Conservation (phyloP, 2,329 filamentous ascomycete genomes). For the Davidsoniella neocaledoniae region DNA sequence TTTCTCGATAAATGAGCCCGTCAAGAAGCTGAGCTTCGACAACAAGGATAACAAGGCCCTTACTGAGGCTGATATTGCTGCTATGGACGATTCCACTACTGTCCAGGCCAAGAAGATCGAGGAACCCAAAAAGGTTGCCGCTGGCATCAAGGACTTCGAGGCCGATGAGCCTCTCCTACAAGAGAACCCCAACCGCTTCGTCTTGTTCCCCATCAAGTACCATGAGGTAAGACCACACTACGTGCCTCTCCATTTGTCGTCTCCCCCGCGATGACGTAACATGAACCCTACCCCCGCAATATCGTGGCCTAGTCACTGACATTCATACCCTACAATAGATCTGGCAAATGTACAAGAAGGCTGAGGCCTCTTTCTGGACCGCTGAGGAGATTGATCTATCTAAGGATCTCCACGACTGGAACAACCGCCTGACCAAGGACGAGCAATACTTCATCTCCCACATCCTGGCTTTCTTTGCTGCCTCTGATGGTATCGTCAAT, state of each 20-base stretch:
- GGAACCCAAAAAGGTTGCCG: conserved; percentile 27
- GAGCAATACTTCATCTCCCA: conserved; percentile 98
- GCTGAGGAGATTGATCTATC: conserved; percentile 98
- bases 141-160: conserved; percentile 50
- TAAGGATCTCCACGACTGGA: conserved; percentile 98
- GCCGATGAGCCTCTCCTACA: conserved; percentile 77
- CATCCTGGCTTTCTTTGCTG: conserved; percentile 97
- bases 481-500: conserved; percentile 97
- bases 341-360: conserved; percentile 99
- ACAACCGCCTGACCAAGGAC: conserved; percentile 90
- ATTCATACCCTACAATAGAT: conserved; percentile 38
- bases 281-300: background rate
- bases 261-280: background rate
- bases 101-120: conserved; percentile 27
- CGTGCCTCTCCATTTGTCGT: background rate
- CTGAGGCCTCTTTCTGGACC: conserved; percentile 98
- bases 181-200: conserved; percentile 92
- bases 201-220: conserved; percentile 98
- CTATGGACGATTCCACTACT: conserved; percentile 28
- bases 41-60: conserved; percentile 63
- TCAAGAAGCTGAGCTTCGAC: conserved; percentile 76
- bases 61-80: conserved; percentile 31
- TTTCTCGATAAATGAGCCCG: conserved; percentile 71
- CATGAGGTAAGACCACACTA: conserved; percentile 60
- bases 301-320: too few relatives aligned